Conservation (phyloP, 2,329 filamentous ascomycete species). For the Ceratocystis colombiana region DNA sequence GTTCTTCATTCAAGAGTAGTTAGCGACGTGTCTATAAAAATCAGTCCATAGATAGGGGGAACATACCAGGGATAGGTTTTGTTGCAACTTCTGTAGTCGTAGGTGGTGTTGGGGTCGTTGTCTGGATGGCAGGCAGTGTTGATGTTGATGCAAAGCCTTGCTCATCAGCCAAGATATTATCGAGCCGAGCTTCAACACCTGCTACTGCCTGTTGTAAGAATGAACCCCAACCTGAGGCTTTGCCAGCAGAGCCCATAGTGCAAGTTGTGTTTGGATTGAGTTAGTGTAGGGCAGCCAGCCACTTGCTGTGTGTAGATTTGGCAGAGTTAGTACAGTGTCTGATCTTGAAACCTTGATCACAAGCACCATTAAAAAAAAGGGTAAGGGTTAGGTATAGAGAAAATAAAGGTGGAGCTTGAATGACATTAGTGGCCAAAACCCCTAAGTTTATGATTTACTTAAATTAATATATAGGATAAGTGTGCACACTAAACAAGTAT, state of each 20-base stretch:
- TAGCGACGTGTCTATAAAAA: background rate
- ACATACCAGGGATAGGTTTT: background rate
- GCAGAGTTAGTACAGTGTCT: no score
- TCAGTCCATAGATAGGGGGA: background rate
- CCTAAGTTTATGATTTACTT: no score
- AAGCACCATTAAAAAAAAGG: no score
- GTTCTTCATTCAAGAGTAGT: slow-evolving; percentile 29
- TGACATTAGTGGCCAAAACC: no score
- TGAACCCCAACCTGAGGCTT: slow-evolving; percentile 50
- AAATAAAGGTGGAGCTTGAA: no score
- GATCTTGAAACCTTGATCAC: no score
- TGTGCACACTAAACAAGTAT: no score
- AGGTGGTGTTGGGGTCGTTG: background rate
- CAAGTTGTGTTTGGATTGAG: background rate
- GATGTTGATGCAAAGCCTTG: slow-evolving; percentile 35
- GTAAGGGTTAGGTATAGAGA: no score
- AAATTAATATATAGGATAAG: no score
- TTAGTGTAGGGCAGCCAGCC: no score
- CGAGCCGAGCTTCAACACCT: slow-evolving; percentile 83
- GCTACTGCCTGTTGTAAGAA: slow-evolving; percentile 85
- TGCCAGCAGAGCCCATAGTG: background rate
- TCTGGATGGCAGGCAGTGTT: background rate
- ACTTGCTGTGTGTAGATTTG: no score
- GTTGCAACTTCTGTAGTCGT: background rate
- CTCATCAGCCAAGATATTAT: slow-evolving; percentile 80